Conservation (phyloP, 2,329 filamentous ascomycete species). For the Cytospora piceicola region DNA sequence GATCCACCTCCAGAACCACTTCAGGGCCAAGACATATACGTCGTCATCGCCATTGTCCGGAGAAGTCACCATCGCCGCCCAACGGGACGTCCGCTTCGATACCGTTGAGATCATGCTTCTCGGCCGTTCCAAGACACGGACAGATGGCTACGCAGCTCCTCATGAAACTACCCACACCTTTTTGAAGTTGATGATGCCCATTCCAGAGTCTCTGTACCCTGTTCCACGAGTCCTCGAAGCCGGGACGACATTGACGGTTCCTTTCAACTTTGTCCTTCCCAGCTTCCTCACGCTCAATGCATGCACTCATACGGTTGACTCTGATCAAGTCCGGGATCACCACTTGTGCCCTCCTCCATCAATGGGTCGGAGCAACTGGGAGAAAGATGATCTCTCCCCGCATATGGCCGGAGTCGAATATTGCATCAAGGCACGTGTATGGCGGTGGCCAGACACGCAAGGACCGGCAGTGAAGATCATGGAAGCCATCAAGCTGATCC, state of each 20-base stretch:
- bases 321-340: slow-evolving; percentile 52
- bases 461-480: slow-evolving; percentile 41
- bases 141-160: slow-evolving; percentile 56
- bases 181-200: slow-evolving; percentile 60
- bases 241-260: slow-evolving; percentile 53
- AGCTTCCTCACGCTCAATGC: slow-evolving; percentile 59
- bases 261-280: slow-evolving; percentile 65
- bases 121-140: slow-evolving; percentile 53
- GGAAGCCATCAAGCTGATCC: slow-evolving; percentile 50
- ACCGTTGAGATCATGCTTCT: slow-evolving; percentile 57
- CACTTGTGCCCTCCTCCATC: slow-evolving; percentile 59
- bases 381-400: slow-evolving; percentile 58
- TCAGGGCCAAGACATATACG: slow-evolving; percentile 59
- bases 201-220: slow-evolving; percentile 53
- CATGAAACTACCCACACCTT: slow-evolving; percentile 56
- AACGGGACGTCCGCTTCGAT: slow-evolving; percentile 54
- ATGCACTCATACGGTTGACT: slow-evolving; percentile 54
- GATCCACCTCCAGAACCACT: slow-evolving; percentile 58
- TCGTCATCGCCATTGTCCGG: slow-evolving; percentile 57
- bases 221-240: slow-evolving; percentile 51
- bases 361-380: slow-evolving; percentile 51
- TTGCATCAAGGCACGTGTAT: slow-evolving; percentile 51
- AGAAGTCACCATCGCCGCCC: slow-evolving; percentile 50
- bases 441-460: slow-evolving; percentile 39
- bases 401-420: slow-evolving; percentile 60